Evolutionary conservation across 768 basidiomycete species (phyloP).

Genomic region (Termitomyces sp.): DNA sequence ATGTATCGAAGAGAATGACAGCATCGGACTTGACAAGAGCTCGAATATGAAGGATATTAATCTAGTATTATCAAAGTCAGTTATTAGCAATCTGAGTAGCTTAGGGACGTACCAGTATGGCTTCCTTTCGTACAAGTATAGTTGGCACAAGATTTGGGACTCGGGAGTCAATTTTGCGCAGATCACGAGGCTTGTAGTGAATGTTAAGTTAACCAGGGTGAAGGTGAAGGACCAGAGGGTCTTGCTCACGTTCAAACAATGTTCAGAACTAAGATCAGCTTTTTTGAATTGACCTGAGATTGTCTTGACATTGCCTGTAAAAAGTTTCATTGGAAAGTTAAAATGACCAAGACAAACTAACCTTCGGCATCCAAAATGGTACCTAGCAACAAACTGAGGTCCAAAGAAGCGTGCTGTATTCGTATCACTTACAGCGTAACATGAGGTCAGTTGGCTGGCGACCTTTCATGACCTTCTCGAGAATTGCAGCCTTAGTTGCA

Average conservation of each 20-base stretch:
- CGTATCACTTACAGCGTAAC: constrained; percentile 72
- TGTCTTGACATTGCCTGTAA: constrained; percentile 76
- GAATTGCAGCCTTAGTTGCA: constrained; percentile 63
- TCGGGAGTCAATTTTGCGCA: constrained; percentile 94
- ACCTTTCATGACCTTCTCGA: constrained; percentile 85
- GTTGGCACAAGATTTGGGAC: constrained; percentile 94
- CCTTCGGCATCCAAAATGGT: constrained; percentile 87
- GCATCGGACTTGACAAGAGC: constrained; percentile 92
- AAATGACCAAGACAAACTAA: constrained; percentile 20
- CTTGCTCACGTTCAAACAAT: constrained; percentile 80
- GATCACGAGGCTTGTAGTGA: constrained; percentile 80
- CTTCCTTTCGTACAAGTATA: constrained; percentile 85
- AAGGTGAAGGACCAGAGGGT: constrained; percentile 12
- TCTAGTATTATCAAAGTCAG: constrained; percentile 35
- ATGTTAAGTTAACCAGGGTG: constrained; percentile 16
- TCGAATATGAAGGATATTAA: constrained; percentile 93
- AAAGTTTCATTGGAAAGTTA: constrained; percentile 2
- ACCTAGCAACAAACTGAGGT: constrained; percentile 42
- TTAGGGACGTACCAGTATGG: constrained; percentile 64
- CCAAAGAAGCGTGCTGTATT: constrained; percentile 8
- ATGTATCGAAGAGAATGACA: constrained; percentile 89
- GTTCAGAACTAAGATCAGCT: constrained; percentile 83
- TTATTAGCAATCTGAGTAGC: neutral
- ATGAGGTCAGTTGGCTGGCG: constrained; percentile 87
- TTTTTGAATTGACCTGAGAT: constrained; percentile 90